Evolutionary conservation across 768 basidiomycete species (phyloP).

Genomic region (Tulasnella sp.): DNA sequence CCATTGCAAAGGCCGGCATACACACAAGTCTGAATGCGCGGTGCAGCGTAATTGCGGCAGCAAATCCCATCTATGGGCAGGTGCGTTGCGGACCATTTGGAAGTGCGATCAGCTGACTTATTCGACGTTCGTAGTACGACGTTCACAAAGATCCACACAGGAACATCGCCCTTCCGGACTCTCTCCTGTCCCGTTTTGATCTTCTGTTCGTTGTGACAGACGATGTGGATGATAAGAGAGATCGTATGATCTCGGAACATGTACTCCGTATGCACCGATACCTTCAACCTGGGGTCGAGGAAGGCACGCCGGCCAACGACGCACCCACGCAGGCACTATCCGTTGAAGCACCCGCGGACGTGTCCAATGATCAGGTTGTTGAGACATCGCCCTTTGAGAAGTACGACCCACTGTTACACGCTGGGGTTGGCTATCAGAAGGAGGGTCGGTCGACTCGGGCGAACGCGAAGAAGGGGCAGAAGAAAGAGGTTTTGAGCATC

Average conservation of each 20-base stretch:
- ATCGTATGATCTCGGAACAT: constrained; percentile 92
- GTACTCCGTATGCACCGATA: constrained; percentile 96
- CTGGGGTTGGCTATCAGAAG: constrained; percentile 52
- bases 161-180: constrained; percentile 97
- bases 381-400: constrained; percentile 88
- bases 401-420: constrained; percentile 88
- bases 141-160: constrained; percentile 99
- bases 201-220: constrained; percentile 96
- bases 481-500: constrained; percentile 81
- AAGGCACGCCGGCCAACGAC: constrained; percentile 83
- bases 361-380: constrained; percentile 27
- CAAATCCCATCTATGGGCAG: constrained; percentile 97
- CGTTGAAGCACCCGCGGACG: constrained; percentile 63
- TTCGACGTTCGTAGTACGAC: constrained; percentile 58
- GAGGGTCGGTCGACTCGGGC: constrained; percentile 38
- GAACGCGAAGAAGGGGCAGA: constrained; percentile 39
- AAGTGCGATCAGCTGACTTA: constrained; percentile 13
- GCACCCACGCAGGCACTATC: constrained; percentile 78
- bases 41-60: constrained; percentile 95
- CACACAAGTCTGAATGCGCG: constrained; percentile 96
- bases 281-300: constrained; percentile 89
- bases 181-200: constrained; percentile 96
- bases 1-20: constrained; percentile 98
- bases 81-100: constrained; percentile 32
- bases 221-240: constrained; percentile 90